These are phyloP conservation scores for Xylaria sp. DNA, from an alignment of 2,329 filamentous ascomycete genomes.

Conservation along the genomic window DNA sequence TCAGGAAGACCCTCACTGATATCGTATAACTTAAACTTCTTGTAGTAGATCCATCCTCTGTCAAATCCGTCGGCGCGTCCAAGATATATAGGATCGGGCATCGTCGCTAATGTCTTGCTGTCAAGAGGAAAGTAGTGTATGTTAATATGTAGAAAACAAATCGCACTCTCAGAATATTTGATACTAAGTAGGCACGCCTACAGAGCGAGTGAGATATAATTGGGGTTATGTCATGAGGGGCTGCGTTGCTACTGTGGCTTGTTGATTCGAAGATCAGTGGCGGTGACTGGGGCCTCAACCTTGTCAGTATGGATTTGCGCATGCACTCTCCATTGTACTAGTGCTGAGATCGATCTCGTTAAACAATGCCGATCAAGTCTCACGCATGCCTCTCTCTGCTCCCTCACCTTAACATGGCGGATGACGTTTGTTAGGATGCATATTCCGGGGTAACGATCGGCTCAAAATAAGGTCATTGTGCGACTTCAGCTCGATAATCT, in stretches of 20 bases:
- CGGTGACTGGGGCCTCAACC: background rate
- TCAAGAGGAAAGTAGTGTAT: background rate
- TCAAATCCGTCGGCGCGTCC: slow-evolving; percentile 40
- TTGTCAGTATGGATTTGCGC: background rate
- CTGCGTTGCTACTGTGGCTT: background rate
- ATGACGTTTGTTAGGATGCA: too few relatives aligned
- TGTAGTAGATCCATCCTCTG: slow-evolving; percentile 43
- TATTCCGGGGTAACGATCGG: too few relatives aligned
- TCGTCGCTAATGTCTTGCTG: background rate
- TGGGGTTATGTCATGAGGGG: slow-evolving; percentile 7
- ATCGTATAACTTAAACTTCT: slow-evolving; percentile 37
- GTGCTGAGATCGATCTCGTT: background rate
- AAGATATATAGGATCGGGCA: slow-evolving; percentile 32
- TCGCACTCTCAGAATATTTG: too few relatives aligned
- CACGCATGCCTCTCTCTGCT: background rate
- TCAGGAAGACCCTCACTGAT: slow-evolving; percentile 33
- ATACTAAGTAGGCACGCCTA: too few relatives aligned
- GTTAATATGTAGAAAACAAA: too few relatives aligned
- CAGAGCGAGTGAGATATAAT: too few relatives aligned
- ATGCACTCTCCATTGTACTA: background rate
- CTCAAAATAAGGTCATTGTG: too few relatives aligned
- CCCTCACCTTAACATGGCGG: too few relatives aligned
- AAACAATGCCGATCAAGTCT: background rate
- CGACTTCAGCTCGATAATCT: too few relatives aligned
- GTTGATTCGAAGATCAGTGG: background rate